Conservation (phyloP, 1,284 basidiomycete species). For the Cutaneotrichosporon cavernicola region DNA sequence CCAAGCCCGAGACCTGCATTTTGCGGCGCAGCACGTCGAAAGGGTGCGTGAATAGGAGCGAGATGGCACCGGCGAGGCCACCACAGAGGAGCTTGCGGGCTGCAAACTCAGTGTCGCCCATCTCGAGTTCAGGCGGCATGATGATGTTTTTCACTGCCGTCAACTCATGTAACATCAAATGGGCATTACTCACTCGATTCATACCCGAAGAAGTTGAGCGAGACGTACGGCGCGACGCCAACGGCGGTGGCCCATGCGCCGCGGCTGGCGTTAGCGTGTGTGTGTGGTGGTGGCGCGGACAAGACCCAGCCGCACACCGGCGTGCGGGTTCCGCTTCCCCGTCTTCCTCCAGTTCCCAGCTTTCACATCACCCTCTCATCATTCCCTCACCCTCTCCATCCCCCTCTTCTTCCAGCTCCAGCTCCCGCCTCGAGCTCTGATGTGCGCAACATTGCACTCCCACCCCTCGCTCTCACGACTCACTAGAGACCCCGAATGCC, state of each 20-base stretch:
- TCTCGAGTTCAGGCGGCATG: constrained; percentile 30
- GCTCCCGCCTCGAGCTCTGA: no score
- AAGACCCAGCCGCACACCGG: not conserved
- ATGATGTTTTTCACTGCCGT: constrained; percentile 35
- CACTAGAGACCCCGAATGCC: constrained; percentile 82
- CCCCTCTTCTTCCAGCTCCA: not conserved
- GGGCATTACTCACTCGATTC: constrained; percentile 34
- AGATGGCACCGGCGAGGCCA: constrained; percentile 63
- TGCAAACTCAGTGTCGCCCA: constrained; percentile 38
- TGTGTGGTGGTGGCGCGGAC: not conserved
- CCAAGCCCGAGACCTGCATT: constrained; percentile 70
- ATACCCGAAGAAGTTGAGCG: constrained; percentile 54
- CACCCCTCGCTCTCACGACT: constrained; percentile 15
- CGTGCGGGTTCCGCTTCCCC: not conserved
- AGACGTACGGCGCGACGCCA: constrained; percentile 86
- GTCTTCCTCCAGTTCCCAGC: not conserved
- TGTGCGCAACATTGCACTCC: no score
- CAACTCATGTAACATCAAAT: not conserved
- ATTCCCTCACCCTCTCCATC: not conserved
- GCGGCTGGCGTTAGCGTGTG: constrained; percentile 31
- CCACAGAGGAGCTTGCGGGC: constrained; percentile 55
- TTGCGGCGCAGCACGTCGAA: constrained; percentile 91
- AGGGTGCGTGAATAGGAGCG: constrained; percentile 91
- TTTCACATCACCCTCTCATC: not conserved
- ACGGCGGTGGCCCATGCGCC: constrained; percentile 83